Evolutionary conservation across 2,329 filamentous ascomycete species (phyloP).

Genomic region (Diaporthe sp.): DNA sequence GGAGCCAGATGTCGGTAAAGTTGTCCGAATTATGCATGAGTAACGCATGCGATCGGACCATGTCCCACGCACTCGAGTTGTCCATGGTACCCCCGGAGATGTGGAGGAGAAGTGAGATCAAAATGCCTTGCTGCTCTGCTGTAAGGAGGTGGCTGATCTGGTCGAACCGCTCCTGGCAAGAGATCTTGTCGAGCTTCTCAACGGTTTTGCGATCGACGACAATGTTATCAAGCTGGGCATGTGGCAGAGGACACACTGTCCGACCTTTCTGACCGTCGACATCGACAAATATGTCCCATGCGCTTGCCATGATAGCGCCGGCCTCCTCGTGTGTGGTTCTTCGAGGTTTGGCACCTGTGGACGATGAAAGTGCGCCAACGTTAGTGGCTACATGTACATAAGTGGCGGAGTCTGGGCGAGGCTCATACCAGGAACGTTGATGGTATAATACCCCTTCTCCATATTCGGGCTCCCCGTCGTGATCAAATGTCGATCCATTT

Average conservation of each 20-base stretch:
- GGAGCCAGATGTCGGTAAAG: background rate
- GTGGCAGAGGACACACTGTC: background rate
- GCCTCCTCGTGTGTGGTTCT: background rate
- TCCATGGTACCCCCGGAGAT: background rate
- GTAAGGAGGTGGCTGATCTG: background rate
- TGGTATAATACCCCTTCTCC: background rate
- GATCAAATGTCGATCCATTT: background rate
- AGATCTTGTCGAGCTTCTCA: background rate
- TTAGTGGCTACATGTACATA: background rate
- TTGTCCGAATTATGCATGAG: background rate
- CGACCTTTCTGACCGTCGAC: background rate
- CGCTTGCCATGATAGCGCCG: background rate
- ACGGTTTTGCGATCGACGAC: background rate
- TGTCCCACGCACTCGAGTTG: background rate
- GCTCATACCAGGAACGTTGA: background rate
- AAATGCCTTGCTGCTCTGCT: background rate
- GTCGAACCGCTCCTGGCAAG: background rate
- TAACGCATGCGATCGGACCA: background rate
- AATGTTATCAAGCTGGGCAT: background rate
- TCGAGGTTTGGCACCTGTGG: background rate
- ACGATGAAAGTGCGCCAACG: background rate
- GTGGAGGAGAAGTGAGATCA: background rate
- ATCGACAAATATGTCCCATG: background rate
- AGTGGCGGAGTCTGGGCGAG: background rate
- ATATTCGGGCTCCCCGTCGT: background rate